phyloP scores from a whole-genome alignment of 495 filamentous ascomycete genomes.

The Letharia columbiana region DNA sequence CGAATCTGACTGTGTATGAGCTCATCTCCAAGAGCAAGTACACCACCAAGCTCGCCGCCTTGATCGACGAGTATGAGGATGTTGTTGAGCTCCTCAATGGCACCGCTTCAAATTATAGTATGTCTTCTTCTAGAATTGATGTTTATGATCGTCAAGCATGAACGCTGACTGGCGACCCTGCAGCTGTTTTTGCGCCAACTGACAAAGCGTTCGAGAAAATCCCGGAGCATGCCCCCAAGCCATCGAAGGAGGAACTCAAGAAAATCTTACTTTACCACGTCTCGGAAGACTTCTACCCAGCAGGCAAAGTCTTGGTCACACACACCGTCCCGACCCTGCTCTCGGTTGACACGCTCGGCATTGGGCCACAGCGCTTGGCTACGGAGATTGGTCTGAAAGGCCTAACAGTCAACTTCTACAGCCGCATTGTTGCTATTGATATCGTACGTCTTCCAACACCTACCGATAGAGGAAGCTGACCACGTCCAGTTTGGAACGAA shows the following conservation, averaged over 20 bases:
- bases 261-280: constrained; percentile 64
- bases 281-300: constrained; percentile 50
- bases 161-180: not conserved
- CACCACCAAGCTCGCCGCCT: constrained; percentile 62
- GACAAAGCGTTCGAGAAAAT: constrained; percentile 66
- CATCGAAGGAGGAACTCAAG: constrained; percentile 58
- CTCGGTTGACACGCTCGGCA: constrained; percentile 44
- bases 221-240: constrained; percentile 40
- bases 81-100: constrained; percentile 62
- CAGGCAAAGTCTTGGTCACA: constrained; percentile 45
- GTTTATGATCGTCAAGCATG: not conserved
- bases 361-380: constrained; percentile 58
- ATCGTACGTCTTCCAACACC: constrained; percentile 40
- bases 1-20: constrained; percentile 68
- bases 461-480: constrained; percentile 11
- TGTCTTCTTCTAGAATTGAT: not conserved
- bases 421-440: constrained; percentile 54
- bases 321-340: constrained; percentile 68
- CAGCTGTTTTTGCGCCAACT: constrained; percentile 70
- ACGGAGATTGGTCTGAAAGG: constrained; percentile 48
- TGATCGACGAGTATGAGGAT: constrained; percentile 62
- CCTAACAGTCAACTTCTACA: constrained; percentile 64
- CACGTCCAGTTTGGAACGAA: constrained; percentile 49
- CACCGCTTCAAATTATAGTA: constrained; percentile 50
- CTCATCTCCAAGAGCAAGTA: constrained; percentile 63